Conservation (phyloP, 352 stramenopile species). For the Globisporangium sylvaticum region DNA sequence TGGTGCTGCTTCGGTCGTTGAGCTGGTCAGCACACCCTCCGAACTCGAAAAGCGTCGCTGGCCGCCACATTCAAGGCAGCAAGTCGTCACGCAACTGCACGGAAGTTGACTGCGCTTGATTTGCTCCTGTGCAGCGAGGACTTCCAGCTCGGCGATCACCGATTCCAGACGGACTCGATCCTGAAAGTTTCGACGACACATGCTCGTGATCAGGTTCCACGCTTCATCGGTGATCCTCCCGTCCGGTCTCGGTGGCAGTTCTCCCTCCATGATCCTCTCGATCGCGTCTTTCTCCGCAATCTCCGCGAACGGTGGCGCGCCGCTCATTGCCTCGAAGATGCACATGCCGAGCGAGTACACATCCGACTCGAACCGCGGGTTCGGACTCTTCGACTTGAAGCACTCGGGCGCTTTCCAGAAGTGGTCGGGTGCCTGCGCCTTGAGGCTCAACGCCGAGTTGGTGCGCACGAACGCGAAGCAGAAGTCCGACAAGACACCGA, state of each 20-base stretch:
- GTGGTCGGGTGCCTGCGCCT: conserved; percentile 15
- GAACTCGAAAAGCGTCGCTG: not conserved
- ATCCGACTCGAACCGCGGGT: conserved; percentile 22
- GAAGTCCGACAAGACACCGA: conserved; percentile 32
- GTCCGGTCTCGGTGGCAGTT: not conserved
- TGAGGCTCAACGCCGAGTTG: conserved; percentile 23
- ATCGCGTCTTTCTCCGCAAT: conserved; percentile 11
- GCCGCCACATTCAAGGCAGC: not conserved
- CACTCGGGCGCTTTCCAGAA: conserved; percentile 24
- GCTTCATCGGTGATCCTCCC: conserved; percentile 12
- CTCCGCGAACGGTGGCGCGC: conserved; percentile 10
- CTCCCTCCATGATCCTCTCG: not conserved
- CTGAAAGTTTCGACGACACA: conserved; percentile 11
- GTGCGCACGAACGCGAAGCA: conserved; percentile 23
- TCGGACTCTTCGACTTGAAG: conserved; percentile 11
- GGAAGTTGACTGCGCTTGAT: not conserved
- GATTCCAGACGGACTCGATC: conserved; percentile 1
- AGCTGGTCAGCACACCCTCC: too few species aligned
- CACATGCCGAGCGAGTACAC: conserved; percentile 31
- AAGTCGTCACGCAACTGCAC: not conserved
- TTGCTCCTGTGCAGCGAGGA: not conserved
- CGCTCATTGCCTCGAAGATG: conserved; percentile 22
- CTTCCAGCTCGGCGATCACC: not conserved
- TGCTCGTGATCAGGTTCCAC: conserved; percentile 14
- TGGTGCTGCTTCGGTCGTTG: too few species aligned